A percentile compares a stretch with the other conserved stretches of the same genome.
phyloP scores from a whole-genome alignment of 2,329 filamentous ascomycete genomes.

The Chaetomium globosum region DNA sequence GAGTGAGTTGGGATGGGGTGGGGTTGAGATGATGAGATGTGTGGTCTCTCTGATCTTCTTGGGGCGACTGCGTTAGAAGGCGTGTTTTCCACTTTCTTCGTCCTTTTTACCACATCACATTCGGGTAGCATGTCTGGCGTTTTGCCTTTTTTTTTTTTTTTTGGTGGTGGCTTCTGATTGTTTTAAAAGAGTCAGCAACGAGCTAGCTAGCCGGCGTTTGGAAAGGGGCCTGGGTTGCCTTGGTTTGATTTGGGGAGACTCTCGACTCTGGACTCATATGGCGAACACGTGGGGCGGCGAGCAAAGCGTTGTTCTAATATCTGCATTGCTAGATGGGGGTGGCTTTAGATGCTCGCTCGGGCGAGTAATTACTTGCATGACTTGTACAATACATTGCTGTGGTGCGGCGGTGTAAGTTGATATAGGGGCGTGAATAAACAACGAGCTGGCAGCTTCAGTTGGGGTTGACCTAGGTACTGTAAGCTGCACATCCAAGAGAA shows the following conservation, averaged over 20 bases:
- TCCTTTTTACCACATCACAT: not conserved
- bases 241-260: not conserved
- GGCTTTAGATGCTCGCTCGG: conserved; percentile 7
- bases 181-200: conserved; percentile 4
- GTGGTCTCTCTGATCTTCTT: no score
- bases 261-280: conserved; percentile 16
- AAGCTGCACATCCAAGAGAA: not conserved
- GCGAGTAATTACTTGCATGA: not conserved
- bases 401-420: not conserved
- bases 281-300: not conserved
- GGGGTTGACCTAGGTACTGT: not conserved
- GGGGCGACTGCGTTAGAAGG: not conserved
- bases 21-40: no score
- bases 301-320: not conserved
- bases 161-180: not conserved
- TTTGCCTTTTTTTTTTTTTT: conserved; percentile 22
- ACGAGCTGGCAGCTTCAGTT: not conserved
- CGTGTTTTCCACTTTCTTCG: not conserved
- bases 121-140: conserved; percentile 33
- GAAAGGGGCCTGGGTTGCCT: no score
- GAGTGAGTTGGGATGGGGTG: not conserved
- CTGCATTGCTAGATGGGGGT: not conserved
- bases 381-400: not conserved
- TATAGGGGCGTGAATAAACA: not conserved
- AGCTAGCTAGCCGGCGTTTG: not conserved